Conservation (phyloP, 78 protist genomes). For the Chrysochromulina tobinii region DNA sequence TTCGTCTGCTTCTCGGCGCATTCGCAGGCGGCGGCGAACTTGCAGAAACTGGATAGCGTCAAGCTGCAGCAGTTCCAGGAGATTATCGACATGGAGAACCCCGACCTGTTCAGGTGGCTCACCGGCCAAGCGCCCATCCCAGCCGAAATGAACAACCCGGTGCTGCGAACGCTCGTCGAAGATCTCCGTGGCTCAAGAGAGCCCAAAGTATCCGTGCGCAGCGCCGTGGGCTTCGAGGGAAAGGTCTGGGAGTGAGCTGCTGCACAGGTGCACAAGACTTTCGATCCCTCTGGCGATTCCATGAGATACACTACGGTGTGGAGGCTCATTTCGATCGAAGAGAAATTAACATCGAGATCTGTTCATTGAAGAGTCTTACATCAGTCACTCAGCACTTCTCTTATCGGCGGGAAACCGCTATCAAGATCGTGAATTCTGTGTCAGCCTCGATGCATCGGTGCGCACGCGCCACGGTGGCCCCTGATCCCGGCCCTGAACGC, state of each 20-base stretch:
- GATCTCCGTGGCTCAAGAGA: background rate
- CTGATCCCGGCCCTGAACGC: too few species aligned
- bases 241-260: constrained; percentile 19
- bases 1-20: background rate
- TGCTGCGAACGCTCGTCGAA: background rate
- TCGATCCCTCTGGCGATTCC: too few species aligned
- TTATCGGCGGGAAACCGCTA: too few species aligned
- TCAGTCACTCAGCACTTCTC: too few species aligned
- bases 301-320: too few species aligned
- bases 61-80: background rate
- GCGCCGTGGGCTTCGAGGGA: background rate
- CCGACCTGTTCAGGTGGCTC: background rate
- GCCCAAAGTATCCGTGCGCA: background rate
- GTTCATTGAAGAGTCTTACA: too few species aligned
- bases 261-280: too few species aligned
- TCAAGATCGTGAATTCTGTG: too few species aligned
- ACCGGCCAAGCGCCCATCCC: background rate
- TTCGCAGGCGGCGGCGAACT: background rate
- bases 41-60: background rate
- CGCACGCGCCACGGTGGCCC: too few species aligned
- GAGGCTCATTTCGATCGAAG: too few species aligned
- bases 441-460: too few species aligned
- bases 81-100: background rate
- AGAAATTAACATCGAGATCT: too few species aligned
- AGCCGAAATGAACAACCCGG: background rate